Base-by-base conservation (phyloP, 2,329 filamentous ascomycete species). In the Cladosporium sphaerospermum region DNA sequence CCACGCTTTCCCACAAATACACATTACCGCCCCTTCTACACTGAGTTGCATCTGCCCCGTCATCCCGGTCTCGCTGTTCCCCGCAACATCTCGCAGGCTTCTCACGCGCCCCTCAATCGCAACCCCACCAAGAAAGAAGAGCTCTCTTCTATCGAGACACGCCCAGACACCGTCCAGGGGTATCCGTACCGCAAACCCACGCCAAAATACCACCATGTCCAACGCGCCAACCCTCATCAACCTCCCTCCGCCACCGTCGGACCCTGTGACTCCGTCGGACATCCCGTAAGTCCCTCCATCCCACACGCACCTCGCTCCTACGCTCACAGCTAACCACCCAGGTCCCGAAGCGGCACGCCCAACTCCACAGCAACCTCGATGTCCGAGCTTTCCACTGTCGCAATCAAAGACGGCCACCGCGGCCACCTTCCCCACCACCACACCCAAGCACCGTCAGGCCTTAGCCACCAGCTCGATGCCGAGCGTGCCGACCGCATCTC, bases 401-500 rank as follows among this genome's bases (percentile, higher is more conserved):
- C 92, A 48, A 96, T 96, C 78, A 96, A 96, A 72, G 92, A 97
- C 68, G 92, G 92, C 62, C 89, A 96, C 66, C 88, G 89, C 56
- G 92, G 92, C 58, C 83, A 90, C 66, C 78, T 85, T 28, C 81
- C 83, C 28, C 79, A 84, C 52, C 72, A 77, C 54, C 78, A 80
- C 55, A 55, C 54, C 54, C 76, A 79, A 71, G 76, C 75, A n/a
- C 69, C 68, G 34, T 70, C 81, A 6, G 86, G 84, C 16, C 62
- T 58, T 52, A 61, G 45, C 58, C 58, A 63, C 60, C 92, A 86
- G 63, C 83, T 93, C 56, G 91, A 96, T 64, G 90, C 90, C 58
- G 91, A 96, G 71, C 89, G 91, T 61, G 90, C 89, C 58, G 91
- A 96, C 71, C 90, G 92, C 64, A 96, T 97, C 71, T 96, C 90